Base-by-base conservation (phyloP, 2,329 filamentous ascomycete species). In the Neodidymelliopsis sp. region DNA sequence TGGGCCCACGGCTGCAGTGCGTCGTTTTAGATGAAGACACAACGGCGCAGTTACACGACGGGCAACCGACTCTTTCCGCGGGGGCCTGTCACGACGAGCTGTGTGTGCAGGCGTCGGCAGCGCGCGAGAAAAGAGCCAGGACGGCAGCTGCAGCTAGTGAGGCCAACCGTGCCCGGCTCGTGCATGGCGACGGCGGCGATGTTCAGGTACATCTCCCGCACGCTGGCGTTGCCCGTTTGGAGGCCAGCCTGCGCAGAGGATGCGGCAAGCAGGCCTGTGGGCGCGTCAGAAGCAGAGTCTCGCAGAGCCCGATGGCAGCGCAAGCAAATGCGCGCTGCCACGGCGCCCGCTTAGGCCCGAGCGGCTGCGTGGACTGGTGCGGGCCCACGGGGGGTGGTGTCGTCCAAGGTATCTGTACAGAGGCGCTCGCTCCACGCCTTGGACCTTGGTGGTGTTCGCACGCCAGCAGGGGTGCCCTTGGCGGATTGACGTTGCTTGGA, bases 171-270 rank as follows among this genome's bases (percentile, higher is more conserved):
- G 57, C 62, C 52, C 56, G 62, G 59, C 49, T 56, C 57, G 60
- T 57, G 59, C 59, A 47, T 49, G 35, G 29, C 33, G 56, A 59
- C 47, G 54, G 56, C 54, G 52, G 38, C 40, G 57, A 58, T 49
- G 59, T 59, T 60, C 59, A 63, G 58, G 66, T 61, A 62, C 66
- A 66, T 67, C 63, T 64, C 64, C 64, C 62, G 65, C 42, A 43
- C 47, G 36, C 45, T 54, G 47, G 51, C 37, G 18, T 34, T 48
- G 37, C 35, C 31, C 19, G 33, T 41, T 39, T 45, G 38, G 42
- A 46, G 39, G 36, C 13, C 35, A 33, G 13, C 29, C 40, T 18
- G 43, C 22, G 28, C 41, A 31, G 36, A 34, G 28, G 19, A 27
- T 16, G 7, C 23, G 2, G 28, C n/a, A n/a, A 22, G 10, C 7